Base-by-base conservation (phyloP, 2,329 filamentous ascomycete species). In the Colletotrichum zoysiae region DNA sequence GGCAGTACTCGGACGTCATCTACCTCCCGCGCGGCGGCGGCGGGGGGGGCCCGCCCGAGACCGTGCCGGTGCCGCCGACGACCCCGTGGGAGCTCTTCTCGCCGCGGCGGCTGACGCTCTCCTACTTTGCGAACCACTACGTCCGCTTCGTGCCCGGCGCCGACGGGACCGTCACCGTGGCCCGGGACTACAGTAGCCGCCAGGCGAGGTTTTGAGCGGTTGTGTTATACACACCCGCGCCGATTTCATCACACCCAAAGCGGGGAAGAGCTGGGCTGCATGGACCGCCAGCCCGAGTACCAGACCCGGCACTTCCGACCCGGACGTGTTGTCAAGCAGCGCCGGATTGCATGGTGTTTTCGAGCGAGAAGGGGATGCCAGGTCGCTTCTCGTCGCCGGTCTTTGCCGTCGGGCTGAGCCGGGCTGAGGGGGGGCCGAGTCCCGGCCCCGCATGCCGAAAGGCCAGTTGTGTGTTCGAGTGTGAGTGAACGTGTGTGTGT, bases 121-220 rank as follows among this genome's bases (percentile, higher is more conserved):
- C 68, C 3, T 74, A 64, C 30, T 74, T 71, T 26, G 73, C 72
- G 46, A 74, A 74, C 46, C 73, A 74, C 38, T 74, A 72, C 46
- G 73, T 74, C 38, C 61, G 73, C 7, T 74, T 70, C 16, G 68
- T 73, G 50, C 62, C 72, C 6, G 68, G 61, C 1, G 72, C 61
- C 38, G 63, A 74, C 68, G 73, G 73, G 3, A 74, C 72, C 9
- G 71, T 73, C 1, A 70, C 65, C 18, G 59, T 74, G 35, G 70
- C 73, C 23, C 42, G 73, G 33, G 69, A 74, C 33, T 74, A 74
- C 5, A 73, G 69, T 20, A 73, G 65, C 26, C 64, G 70, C 20
- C 69, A 74, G 51, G 70, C 70, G 42, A 71, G 61, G 35, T 73
- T 73, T 20, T 73, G 70, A 71, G 53, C 4, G 30, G 23, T 8